Evolutionary conservation across 2,329 filamentous ascomycete genomes (phyloP).

Genomic region (Claviceps pazoutovae): DNA sequence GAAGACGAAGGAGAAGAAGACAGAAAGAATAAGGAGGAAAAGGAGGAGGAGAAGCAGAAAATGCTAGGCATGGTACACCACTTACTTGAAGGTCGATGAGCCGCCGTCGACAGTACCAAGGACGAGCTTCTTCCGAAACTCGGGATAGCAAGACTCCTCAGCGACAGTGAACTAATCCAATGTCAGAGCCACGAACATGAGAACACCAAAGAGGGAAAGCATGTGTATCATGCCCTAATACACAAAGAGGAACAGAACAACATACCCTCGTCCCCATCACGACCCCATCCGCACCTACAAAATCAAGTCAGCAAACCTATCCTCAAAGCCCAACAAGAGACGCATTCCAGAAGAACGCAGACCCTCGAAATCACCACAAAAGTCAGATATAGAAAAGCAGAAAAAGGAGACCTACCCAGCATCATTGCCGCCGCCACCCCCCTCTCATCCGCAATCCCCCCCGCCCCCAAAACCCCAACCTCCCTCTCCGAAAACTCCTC

Average conservation of each 20-base stretch:
- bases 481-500: conserved; percentile 20
- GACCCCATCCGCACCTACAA: conserved; percentile 25
- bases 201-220: background rate
- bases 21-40: background rate
- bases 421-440: conserved; percentile 40
- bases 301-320: background rate
- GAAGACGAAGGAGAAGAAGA: background rate
- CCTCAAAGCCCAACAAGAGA: background rate
- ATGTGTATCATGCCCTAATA: background rate
- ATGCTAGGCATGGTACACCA: background rate
- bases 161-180: conserved; percentile 27
- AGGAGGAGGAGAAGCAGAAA: background rate
- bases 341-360: no score
- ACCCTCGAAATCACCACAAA: no score
- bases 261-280: conserved; percentile 30
- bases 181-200: background rate
- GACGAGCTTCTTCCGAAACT: conserved; percentile 26
- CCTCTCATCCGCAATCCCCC: conserved; percentile 43
- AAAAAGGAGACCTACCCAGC: conserved; percentile 27
- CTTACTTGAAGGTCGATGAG: conserved; percentile 30
- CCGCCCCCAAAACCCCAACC: conserved; percentile 38
- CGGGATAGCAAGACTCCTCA: conserved; percentile 27
- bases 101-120: conserved; percentile 30
- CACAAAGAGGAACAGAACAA: background rate
- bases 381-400: no score